Base-by-base conservation (phyloP, 495 filamentous ascomycete genomes). In the Podospora pseudopauciseta region DNA sequence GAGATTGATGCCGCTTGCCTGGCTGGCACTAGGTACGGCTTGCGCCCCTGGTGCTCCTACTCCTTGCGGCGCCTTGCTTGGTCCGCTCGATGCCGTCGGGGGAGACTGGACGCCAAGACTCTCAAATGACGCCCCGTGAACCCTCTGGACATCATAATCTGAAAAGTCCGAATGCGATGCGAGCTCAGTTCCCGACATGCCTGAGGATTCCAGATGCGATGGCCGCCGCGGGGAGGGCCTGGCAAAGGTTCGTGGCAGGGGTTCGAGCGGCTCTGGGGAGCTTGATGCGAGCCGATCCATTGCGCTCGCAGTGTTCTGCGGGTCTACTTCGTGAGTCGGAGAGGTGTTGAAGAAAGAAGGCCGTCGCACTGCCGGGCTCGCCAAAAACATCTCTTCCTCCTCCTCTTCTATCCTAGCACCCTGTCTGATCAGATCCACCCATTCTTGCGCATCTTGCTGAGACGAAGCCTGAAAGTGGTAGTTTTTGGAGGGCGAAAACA, bases 401-500 rank as follows among this genome's bases (percentile, higher is more conserved):
- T 94, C 91, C 70, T 96, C 93, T 68, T 93, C 91, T 57, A 94
- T 89, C 56, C 90, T 88, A 7, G 91, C 92, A 67, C 94, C 89
- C 65, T 82, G 80, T 64, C 92, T 86, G 64, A 99, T 94, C 56
- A 91, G 83, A 26, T 90, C 85, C 15, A 97, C 90, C 95, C 95
- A 99, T 70, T 91, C 90, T 60, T 91, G 86, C 18, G 92, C 91
- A 70, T 97, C 94, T 67, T 88, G 84, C 54, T 87, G 84, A 3
- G 83, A 89, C 30, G 80, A 73, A 2, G 90, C 93, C 73, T 94
- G 90, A 61, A 99, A 90, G 67, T 97, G 93, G 79, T 91, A 96
- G 79, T 97, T 97, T 66, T 90, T 90, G 5, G 92, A 89, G 0
- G 93, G 91, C 11, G 94, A 93, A 75, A 97, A 99, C n/a, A 98